Evolutionary conservation across 768 basidiomycete genomes (phyloP).

Genomic region (Scleroderma bovista): DNA sequence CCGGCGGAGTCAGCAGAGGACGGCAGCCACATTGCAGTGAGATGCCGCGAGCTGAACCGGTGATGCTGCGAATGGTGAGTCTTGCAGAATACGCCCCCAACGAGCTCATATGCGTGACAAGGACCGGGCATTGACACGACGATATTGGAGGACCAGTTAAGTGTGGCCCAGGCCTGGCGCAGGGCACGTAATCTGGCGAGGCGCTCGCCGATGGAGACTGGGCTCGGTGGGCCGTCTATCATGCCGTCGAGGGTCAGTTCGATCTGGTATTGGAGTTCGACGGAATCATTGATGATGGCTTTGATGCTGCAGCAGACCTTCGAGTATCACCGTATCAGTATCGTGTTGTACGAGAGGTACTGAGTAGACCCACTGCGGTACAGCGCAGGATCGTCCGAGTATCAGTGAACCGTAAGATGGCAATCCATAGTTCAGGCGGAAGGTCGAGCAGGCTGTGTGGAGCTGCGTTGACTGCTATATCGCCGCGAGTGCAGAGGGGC

Average conservation of each 20-base stretch:
- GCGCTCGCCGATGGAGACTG: conserved; percentile 23
- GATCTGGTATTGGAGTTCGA: conserved; percentile 33
- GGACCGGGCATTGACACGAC: conserved; percentile 28
- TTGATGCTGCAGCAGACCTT: conserved; percentile 20
- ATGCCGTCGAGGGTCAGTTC: conserved; percentile 38
- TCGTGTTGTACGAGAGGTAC: too few relatives aligned
- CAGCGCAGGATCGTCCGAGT: not conserved
- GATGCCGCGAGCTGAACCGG: conserved; percentile 23
- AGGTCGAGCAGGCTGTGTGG: too few relatives aligned
- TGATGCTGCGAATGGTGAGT: conserved; percentile 19
- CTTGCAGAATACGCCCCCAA: conserved; percentile 53
- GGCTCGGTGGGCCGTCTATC: conserved; percentile 12
- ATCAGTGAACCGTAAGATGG: not conserved
- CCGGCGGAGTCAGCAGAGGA: conserved; percentile 3
- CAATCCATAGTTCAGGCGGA: not conserved
- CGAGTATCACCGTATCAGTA: not conserved
- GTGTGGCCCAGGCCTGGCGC: conserved; percentile 31
- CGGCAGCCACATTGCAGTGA: conserved; percentile 18
- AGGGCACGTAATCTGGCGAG: conserved; percentile 30
- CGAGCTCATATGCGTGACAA: conserved; percentile 55
- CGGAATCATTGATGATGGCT: conserved; percentile 18
- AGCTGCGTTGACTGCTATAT: too few relatives aligned
- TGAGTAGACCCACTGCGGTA: not conserved
- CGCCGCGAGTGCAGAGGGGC: too few relatives aligned
- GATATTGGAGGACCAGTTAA: conserved; percentile 21